Evolutionary conservation across 179 eudicot species (phyloP), one percentile per base, ranked within the genome.

Genomic region (Spergularia azorica): DNA sequence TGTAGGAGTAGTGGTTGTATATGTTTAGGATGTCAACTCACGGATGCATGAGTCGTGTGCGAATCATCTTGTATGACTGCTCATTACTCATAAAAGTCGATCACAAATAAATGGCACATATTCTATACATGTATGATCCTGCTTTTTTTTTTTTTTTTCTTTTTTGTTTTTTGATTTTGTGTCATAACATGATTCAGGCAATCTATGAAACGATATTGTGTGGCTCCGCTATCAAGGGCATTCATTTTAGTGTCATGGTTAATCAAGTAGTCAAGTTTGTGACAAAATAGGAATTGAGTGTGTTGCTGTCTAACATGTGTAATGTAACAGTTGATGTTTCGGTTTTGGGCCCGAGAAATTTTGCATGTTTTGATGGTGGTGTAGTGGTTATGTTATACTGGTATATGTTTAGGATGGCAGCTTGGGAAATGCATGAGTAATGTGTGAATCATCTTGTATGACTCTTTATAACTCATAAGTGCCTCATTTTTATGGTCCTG

Each of bases 191-290:
- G 48, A 21, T 79, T 57, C 89, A 95, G 99, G 97, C 84, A 55
- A 95, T 95, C 80, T 80, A 95, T 81, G 88, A 81, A 32, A 91
- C 88, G 89, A 91, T 95, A 76, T 1, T 26, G 32, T 26, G 32
- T 26, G 32, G 1, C 32, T 26, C 32, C 32, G 32, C 32, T 26
- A 26, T 26, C 32, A 26, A 26, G 32, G 12, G 66, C 14, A 10
- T 18, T 61, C 64, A 8, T 61, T 6, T 0, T 26, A 26, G 11
- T 21, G 7, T 26, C 13, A 60, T 9, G 39, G 39, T 46, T 46
- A 6, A 9, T 46, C 7, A 46, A 6, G 3, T 1, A 46, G 9
- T 46, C 9, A 5, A 9, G 7, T 5, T 46, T 36, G 39, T 3
- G 39, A 36, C 39, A 36, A 36, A 36, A 36, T 36, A 3, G 39